Evolutionary conservation across 257 asterid species (phyloP), one percentile per base, ranked within the genome.

Genomic region (Craterostigma plantagineum): DNA sequence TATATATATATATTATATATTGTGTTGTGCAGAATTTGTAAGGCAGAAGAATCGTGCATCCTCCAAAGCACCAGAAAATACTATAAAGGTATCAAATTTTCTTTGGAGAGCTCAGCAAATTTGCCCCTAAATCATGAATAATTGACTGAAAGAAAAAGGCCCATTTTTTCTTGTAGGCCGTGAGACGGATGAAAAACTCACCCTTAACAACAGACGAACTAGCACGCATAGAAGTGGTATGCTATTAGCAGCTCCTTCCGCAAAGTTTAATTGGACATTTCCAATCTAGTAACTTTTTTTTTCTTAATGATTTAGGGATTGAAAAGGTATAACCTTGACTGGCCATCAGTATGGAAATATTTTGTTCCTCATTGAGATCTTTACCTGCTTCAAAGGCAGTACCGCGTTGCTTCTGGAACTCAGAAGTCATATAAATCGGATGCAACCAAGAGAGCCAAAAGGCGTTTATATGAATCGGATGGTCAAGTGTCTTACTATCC

Each of bases 41-140:
- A 69, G 98, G 69, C 98, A 90, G 75, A 90, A 90, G 79, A 90
- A 90, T 62, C 94, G 93, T 16, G 70, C 95, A 60, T 90, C 98
- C 43, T 83, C 98, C 44, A 90, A 79, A 67, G 91, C 98, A 27
- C 91, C 92, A 1, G 98, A 90, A 55, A 90, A 90, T 65, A 93
- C 95, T 34, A 79, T 90, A 56, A 90, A 90, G 94, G 98, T 83
- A 46, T 35, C 60, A 40, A 33, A 45, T 41, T 27, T 15, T 58
- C 18, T 50, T 55, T 55, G 35, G 18, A 46, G 30, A 2, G 30
- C 30, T 23, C 30, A 23, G 30, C 2, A 53, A 43, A 38, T 33
- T 34, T 51, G 16, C 46, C 47, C 46, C 50, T 48, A 33, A 42
- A 50, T 42, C 14, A 13, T 50, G 46, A 51, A 56, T 34, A 35